phyloP scores from a whole-genome alignment of 2,329 filamentous ascomycete species.

The Botrytis medusae region DNA sequence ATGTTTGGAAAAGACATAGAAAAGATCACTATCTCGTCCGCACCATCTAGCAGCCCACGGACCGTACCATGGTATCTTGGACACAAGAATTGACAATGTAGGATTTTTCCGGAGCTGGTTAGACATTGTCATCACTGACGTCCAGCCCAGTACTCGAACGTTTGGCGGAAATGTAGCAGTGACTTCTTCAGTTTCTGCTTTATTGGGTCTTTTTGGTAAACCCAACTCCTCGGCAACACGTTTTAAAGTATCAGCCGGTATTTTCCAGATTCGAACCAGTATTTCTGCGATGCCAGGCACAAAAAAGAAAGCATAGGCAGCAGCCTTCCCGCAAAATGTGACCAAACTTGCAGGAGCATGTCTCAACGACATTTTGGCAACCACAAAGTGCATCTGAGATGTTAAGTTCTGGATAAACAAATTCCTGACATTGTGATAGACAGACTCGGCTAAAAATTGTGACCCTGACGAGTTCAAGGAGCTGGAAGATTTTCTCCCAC shows the following conservation, averaged over 20 bases:
- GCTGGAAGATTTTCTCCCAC: constrained; percentile 44
- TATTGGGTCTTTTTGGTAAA: constrained; percentile 54
- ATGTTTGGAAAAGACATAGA: constrained; percentile 72
- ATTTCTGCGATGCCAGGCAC: constrained; percentile 70
- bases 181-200: constrained; percentile 43
- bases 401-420: constrained; percentile 68
- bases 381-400: constrained; percentile 68
- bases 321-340: constrained; percentile 70
- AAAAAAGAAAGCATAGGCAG: constrained; percentile 73
- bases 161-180: constrained; percentile 44
- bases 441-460: constrained; percentile 68
- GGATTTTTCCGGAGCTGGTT: constrained; percentile 56
- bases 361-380: constrained; percentile 70
- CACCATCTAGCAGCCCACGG: constrained; percentile 70
- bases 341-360: constrained; percentile 57
- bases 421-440: constrained; percentile 70
- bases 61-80: constrained; percentile 65
- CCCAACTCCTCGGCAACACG: constrained; percentile 62
- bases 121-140: constrained; percentile 55
- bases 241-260: constrained; percentile 57
- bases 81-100: constrained; percentile 55
- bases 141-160: constrained; percentile 60
- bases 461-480: constrained; percentile 60
- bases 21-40: constrained; percentile 71
- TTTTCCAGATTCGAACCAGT: constrained; percentile 64